Base-by-base conservation (phyloP, 345 rosid species). In the Acer saccharum region DNA sequence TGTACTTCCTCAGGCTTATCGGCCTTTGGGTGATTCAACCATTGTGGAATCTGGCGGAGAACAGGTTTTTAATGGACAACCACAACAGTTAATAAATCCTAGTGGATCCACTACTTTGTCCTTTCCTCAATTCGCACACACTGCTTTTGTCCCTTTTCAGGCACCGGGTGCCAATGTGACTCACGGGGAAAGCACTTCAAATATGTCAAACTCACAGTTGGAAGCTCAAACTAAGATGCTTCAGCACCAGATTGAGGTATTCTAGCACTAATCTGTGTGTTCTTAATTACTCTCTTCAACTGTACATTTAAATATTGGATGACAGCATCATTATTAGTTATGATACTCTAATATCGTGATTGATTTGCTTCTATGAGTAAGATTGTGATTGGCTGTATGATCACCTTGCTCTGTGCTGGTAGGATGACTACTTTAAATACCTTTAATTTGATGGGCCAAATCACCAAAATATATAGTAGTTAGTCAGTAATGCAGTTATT, bases 241-340 rank as follows among this genome's bases (percentile, higher is more conserved):
- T 0, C 84, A 86, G 82, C 83, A 86, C 76, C 95, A 90, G 72
- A 89, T 95, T 73, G 89, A 95, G 97, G 98, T 93, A 83, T 72
- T 58, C 46, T 10, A 7, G 55, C 60, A 55, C 57, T 14, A 9
- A 29, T 57, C 29, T 16, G 14, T 60, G 73, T 29, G 7, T 52
- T 68, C 39, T 61, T 72, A 65, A 69, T 48, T 54, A 60, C 61
- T 48, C 48, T 68, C 18, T 71, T 21, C 41, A 14, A n/a, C 67
- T 35, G 7, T 16, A 12, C 64, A 14, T 12, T 39, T 60, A 69
- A 74, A 23, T 8, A 18, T 69, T 70, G n/a, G 41, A 39, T n/a
- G 63, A 11, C 14, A 17, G 43, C 14, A 23, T 23, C 61, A 50
- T 46, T 12, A 50, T 27, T 70, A 50, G 41, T 50, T n/a, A 16